phyloP scores from a whole-genome alignment of 2,329 filamentous ascomycete genomes.

The Uncinocarpus reesii region DNA sequence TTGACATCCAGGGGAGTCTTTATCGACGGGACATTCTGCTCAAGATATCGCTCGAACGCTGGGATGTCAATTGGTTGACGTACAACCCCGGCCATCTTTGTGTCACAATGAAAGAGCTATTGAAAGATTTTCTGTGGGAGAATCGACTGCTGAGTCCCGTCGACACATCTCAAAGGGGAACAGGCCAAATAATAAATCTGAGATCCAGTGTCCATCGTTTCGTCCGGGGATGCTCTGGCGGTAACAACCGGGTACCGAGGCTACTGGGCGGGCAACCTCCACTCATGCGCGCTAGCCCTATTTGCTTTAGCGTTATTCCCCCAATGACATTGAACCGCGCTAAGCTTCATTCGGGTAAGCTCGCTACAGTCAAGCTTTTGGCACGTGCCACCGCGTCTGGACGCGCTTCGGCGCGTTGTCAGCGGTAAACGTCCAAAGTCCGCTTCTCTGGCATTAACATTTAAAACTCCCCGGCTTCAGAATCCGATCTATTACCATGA shows the following conservation, averaged over 20 bases:
- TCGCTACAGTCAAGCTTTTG: not conserved
- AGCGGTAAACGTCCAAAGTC: too few species aligned
- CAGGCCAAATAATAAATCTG: not conserved
- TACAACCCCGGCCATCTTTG: conserved; percentile 67
- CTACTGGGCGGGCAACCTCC: not conserved
- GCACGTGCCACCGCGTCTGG: conserved; percentile 5
- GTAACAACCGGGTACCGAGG: conserved; percentile 9
- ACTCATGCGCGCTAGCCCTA: not conserved
- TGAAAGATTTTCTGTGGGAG: not conserved
- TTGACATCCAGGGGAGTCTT: conserved; percentile 75
- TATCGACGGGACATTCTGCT: conserved; percentile 69
- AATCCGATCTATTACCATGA: too few species aligned
- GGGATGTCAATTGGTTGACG: conserved; percentile 81
- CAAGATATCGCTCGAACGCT: conserved; percentile 69
- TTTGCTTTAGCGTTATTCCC: not conserved
- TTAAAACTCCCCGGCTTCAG: too few species aligned
- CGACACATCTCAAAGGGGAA: not conserved
- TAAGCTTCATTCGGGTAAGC: not conserved
- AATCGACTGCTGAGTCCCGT: not conserved
- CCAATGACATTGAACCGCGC: not conserved
- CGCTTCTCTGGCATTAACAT: too few species aligned
- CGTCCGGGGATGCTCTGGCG: not conserved
- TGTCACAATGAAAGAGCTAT: not conserved
- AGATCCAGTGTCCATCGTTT: not conserved
- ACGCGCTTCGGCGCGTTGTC: not conserved